Base-by-base conservation (phyloP, 2,329 filamentous ascomycete species). In the Diaporthe caulivora region DNA sequence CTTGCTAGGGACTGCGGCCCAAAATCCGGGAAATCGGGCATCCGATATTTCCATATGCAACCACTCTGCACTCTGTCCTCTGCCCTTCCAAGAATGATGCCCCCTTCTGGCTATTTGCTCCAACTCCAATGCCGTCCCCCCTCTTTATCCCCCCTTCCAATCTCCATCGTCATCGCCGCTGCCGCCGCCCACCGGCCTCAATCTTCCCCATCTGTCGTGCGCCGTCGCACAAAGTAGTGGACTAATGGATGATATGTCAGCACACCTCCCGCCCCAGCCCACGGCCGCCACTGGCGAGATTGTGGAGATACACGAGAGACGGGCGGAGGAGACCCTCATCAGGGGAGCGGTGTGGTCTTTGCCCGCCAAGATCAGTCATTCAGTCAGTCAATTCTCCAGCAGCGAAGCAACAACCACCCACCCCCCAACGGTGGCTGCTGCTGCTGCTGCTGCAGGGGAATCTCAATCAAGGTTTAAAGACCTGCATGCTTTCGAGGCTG, bases 151-250 rank as follows among this genome's bases (percentile, higher is more conserved):
- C 15, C 68, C 34, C 49, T 11, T 26, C 40, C 42, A 47, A 47
- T 44, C 42, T 49, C 42, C 18, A 69, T 69, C 62, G 70, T 55
- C 37, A 64, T 44, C 34, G 24, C 24, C 55, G 31, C 69, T 60
- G 57, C 58, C 70, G 18, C 26, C 53, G 26, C 24, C 40, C 58
- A 49, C 58, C 40, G 58, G 60, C 11, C 60, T 65, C 29, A 65
- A 65, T 49, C 60, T 65, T 65, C 60, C 24, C 60, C 60, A 42
- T 29, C 58, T 71, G 68, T 34, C 49, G 68, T 73, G 58, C 58
- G n/a, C 31, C 72, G 44, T 73, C 47, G 71, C 55, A 69, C 54
- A 54, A 51, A 51, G 37, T 42, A 65, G 18, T 51, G 42, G 60
- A 18, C 24, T 24, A 40, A 34, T n/a, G 29, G 21, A 18, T 37